Evolutionary conservation across 208 protist genomes (phyloP).

Genomic region (Leishmania major): DNA sequence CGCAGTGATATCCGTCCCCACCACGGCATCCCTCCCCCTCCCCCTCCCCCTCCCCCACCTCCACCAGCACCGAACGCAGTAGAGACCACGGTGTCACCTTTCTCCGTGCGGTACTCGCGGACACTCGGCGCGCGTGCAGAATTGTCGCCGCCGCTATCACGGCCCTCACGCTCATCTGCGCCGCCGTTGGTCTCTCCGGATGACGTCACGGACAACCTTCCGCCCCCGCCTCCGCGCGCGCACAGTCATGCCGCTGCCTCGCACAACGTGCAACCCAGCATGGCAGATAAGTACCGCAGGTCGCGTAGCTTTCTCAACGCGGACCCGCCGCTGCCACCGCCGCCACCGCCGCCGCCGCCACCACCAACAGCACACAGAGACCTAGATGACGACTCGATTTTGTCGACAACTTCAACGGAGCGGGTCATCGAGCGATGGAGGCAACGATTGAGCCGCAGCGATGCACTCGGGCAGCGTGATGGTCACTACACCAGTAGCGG

Average conservation of each 20-base stretch:
- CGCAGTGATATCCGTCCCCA: constrained; percentile 1
- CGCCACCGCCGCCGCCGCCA: background rate
- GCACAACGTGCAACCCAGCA: background rate
- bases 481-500: background rate
- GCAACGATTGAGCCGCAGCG: background rate
- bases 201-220: constrained; percentile 22
- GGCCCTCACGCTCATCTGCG: background rate
- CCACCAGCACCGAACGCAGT: background rate
- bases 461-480: background rate
- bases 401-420: constrained; percentile 21
- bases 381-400: constrained; percentile 2
- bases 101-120: constrained; percentile 11
- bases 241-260: too few species aligned
- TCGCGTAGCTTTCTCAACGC: background rate
- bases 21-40: constrained; percentile 16
- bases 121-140: background rate
- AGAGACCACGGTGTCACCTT: background rate
- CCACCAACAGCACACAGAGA: background rate
- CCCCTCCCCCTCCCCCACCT: constrained; percentile 17
- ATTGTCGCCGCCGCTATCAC: background rate
- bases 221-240: background rate
- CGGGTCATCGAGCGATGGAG: constrained; percentile 20
- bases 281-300: background rate
- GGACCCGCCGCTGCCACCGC: background rate
- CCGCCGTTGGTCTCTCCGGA: constrained; percentile 21